Evolutionary conservation across 1,139 yeast genomes (phyloP).

Genomic region (Candida labiduridarum): DNA sequence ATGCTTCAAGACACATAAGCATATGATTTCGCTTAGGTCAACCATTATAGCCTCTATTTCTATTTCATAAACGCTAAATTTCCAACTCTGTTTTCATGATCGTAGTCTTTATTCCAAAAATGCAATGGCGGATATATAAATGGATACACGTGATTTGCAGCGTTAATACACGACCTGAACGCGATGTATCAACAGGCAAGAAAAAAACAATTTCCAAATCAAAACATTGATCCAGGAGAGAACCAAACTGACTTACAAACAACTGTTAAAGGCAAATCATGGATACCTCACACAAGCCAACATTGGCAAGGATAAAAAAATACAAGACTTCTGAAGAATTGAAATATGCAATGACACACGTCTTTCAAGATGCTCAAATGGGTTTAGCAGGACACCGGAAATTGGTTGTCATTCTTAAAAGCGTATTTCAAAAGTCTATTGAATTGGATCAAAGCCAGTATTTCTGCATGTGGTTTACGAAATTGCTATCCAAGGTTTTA

Average conservation of each 20-base stretch:
- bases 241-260: not conserved
- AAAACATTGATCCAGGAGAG: not conserved
- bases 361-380: slow-evolving; percentile 80
- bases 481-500: slow-evolving; percentile 63
- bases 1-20: too few species aligned
- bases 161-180: not conserved
- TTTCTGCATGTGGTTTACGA: slow-evolving; percentile 62
- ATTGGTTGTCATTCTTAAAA: slow-evolving; percentile 63
- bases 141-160: not conserved
- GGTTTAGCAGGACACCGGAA: slow-evolving; percentile 78
- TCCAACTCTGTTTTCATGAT: not conserved
- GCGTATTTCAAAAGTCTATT: slow-evolving; percentile 59
- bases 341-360: slow-evolving; percentile 55
- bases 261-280: not conserved
- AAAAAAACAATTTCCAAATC: not conserved
- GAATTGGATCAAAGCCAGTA: slow-evolving; percentile 54
- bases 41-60: too few species aligned
- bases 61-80: not conserved
- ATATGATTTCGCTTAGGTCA: too few species aligned
- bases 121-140: not conserved
- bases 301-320: slow-evolving; percentile 23
- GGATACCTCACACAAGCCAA: slow-evolving; percentile 18
- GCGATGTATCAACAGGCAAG: not conserved
- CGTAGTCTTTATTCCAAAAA: not conserved
- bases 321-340: slow-evolving; percentile 31